Base-by-base conservation (phyloP, 768 basidiomycete species). In the Russula dissimulans region DNA sequence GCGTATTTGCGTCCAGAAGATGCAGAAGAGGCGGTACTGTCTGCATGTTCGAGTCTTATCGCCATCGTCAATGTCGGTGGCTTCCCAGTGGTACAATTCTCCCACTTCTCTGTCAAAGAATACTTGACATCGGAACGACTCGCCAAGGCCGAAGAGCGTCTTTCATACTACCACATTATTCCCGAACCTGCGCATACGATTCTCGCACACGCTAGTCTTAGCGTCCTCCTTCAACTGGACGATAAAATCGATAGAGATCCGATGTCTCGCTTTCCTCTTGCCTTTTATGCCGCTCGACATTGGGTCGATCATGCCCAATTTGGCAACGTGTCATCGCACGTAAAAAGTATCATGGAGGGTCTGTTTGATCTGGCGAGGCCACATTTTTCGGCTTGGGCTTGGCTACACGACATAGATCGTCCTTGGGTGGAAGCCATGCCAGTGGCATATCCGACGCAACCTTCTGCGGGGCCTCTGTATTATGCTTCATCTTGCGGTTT, bases 21-120 rank as follows among this genome's bases (percentile, higher is more conserved):
- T 8, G 42, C 57, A 15, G 39, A 62, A 22, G 56, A 59, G 29
- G 57, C 39, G 0, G 31, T 62, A 1, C 32, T 41, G 8, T 59
- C 56, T 10, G 56, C 57, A 2, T 53, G 45, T 22, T 47, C 61
- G 15, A 57, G 61, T 47, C 34, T 62, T 0, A 26, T 58, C 46
- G 1, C 22, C 0, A 15, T 59, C 3, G 44, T 48, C 52, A n/a
- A 56, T 31, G 45, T 47, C 8, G 17, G 9, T 22, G 57, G 42
- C 11, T 32, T 6, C 2, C 44, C 18, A 36, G 18, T 53, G 1
- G 51, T 62, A 1, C 61, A 62, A 26, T 62, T 62, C 32, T 45
- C 61, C 0, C 61, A 62, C 8, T 62, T 62, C 26, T 62, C 61
- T 2, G 61, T 62, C 8, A 57, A 62, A 17, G 61, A 62, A 14